Conservation (phyloP, 768 basidiomycete species). For the Lactifluus echinatus region DNA sequence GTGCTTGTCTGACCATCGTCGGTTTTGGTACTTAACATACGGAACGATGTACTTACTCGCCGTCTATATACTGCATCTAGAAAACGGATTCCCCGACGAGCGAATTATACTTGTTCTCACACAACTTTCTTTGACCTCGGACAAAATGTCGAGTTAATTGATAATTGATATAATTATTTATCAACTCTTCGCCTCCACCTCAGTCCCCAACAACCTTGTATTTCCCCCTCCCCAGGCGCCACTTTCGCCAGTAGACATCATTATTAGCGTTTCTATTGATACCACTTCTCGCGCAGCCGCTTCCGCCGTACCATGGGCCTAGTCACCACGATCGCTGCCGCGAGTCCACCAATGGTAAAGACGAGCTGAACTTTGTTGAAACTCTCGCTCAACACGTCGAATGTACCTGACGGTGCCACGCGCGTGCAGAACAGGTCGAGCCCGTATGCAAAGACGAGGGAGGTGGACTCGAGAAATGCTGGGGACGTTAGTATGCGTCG, state of each 20-base stretch:
- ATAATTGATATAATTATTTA: too few species aligned
- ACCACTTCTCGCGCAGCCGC: slow-evolving; percentile 64
- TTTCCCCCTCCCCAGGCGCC: too few species aligned
- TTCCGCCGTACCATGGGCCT: slow-evolving; percentile 75
- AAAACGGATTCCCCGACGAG: not conserved
- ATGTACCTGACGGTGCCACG: slow-evolving; percentile 79
- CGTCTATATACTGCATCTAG: not conserved
- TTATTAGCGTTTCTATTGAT: too few species aligned
- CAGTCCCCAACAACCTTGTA: too few species aligned
- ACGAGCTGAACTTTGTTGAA: slow-evolving; percentile 93
- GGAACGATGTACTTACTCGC: slow-evolving; percentile 15
- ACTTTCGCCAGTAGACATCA: too few species aligned
- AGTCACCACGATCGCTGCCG: slow-evolving; percentile 66
- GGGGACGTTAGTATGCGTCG: slow-evolving; percentile 68
- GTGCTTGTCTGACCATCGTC: not conserved
- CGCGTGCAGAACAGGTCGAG: slow-evolving; percentile 86
- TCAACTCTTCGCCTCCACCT: too few species aligned
- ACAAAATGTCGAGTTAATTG: too few species aligned
- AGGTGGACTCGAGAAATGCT: slow-evolving; percentile 85
- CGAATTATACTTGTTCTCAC: too few species aligned
- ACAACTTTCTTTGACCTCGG: too few species aligned
- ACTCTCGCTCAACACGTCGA: slow-evolving; percentile 83
- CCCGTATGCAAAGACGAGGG: slow-evolving; percentile 78
- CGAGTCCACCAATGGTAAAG: slow-evolving; percentile 66
- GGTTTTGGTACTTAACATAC: slow-evolving; percentile 3